Percentiles rank a stretch among this genome's conserved stretches.
Evolutionary conservation across 169 alveolate genomes (phyloP).

Genomic region (Cytauxzoon felis): DNA sequence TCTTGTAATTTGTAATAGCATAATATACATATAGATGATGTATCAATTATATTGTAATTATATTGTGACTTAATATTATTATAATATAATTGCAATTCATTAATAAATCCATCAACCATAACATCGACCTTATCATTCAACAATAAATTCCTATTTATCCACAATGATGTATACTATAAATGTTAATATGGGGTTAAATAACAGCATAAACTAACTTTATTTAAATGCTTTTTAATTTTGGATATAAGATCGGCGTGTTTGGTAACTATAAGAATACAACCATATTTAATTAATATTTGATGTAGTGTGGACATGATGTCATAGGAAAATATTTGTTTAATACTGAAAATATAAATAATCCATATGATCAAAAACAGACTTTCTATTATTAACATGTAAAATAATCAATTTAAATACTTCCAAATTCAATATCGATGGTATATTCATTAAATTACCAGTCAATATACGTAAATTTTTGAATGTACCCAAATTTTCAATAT

Average conservation of each 20-base stretch:
- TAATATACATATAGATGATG: neutral
- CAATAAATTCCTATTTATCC: too few relatives aligned
- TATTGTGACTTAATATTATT: too few relatives aligned
- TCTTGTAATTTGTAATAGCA: conserved; percentile 7
- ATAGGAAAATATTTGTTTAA: conserved; percentile 3
- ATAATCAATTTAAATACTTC: conserved; percentile 35
- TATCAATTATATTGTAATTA: too few relatives aligned
- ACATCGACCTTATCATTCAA: too few relatives aligned
- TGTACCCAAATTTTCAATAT: conserved; percentile 7
- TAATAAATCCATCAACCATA: too few relatives aligned
- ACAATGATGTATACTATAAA: too few relatives aligned
- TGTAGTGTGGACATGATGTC: conserved; percentile 1
- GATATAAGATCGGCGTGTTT: neutral
- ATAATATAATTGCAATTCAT: too few relatives aligned
- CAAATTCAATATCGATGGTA: conserved; percentile 19
- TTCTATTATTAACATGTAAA: conserved; percentile 7
- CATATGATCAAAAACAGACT: conserved; percentile 8
- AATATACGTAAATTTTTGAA: conserved; percentile 37
- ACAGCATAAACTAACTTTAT: too few relatives aligned
- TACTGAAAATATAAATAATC: neutral
- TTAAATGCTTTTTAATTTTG: neutral
- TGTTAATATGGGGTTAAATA: too few relatives aligned
- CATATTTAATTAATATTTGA: neutral
- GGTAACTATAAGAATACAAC: conserved; percentile 7
- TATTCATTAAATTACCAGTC: conserved; percentile 49